Evolutionary conservation across 1,284 basidiomycete genomes (phyloP).

Genomic region (Trichosporon sp.): DNA sequence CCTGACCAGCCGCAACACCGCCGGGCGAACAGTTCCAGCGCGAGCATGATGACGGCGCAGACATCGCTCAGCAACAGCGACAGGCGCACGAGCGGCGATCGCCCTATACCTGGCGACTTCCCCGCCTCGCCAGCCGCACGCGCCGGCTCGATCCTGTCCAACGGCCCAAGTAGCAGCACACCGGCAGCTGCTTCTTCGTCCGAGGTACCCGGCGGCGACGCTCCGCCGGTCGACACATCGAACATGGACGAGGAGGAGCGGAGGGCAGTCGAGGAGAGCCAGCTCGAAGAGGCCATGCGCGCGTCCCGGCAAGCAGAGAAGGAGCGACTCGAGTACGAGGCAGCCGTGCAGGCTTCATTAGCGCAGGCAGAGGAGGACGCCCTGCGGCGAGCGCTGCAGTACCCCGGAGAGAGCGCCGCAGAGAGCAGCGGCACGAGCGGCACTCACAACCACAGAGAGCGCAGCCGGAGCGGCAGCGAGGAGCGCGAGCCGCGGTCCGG

Average conservation of each 20-base stretch:
- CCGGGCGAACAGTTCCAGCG: neutral
- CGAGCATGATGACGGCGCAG: neutral
- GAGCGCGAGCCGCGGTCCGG: neutral
- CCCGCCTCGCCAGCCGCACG: constrained; percentile 8
- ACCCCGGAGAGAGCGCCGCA: neutral
- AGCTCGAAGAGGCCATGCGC: constrained; percentile 41
- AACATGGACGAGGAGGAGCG: constrained; percentile 20
- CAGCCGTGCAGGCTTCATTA: constrained; percentile 35
- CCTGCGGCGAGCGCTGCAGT: neutral
- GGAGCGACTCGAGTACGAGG: constrained; percentile 38
- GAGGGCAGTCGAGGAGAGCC: constrained; percentile 36
- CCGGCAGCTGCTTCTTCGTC: neutral
- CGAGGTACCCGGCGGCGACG: neutral
- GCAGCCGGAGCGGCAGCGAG: neutral
- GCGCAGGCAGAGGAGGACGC: constrained; percentile 28
- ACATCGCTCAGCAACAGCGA: neutral
- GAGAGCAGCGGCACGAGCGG: neutral
- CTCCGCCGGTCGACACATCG: neutral
- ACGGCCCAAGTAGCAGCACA: neutral
- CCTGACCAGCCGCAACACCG: neutral
- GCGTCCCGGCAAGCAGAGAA: constrained; percentile 27
- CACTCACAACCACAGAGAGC: neutral
- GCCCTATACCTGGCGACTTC: constrained; percentile 7
- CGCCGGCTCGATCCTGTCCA: neutral
- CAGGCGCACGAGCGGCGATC: neutral